phyloP scores from a whole-genome alignment of 2,329 filamentous ascomycete genomes.

The Coniochaeta sp. region DNA sequence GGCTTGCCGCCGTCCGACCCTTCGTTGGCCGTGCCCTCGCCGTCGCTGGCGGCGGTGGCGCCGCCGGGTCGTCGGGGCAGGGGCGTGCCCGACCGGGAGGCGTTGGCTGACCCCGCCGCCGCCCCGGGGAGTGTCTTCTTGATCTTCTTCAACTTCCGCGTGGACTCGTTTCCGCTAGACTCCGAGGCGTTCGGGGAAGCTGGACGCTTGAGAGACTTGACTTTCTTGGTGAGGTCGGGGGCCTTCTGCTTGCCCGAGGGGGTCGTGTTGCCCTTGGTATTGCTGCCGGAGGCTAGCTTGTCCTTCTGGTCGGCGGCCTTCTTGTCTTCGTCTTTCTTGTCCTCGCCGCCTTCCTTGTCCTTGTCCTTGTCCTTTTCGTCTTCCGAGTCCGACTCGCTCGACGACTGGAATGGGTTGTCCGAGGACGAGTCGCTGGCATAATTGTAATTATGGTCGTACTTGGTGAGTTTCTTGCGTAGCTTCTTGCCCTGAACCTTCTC shows the following conservation, averaged over 20 bases:
- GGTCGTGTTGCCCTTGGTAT: constrained; percentile 61
- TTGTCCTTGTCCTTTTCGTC: constrained; percentile 41
- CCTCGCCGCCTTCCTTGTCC: constrained; percentile 56
- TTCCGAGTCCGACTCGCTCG: constrained; percentile 2
- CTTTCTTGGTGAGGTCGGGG: constrained; percentile 42
- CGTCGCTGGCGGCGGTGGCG: constrained; percentile 57
- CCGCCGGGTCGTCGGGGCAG: constrained; percentile 33
- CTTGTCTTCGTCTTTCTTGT: constrained; percentile 52
- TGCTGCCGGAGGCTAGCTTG: constrained; percentile 45
- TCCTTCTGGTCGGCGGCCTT: constrained; percentile 25
- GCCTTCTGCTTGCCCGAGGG: constrained; percentile 40
- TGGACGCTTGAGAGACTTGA: constrained; percentile 67
- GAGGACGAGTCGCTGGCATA: constrained; percentile 71
- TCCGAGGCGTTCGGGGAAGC: constrained; percentile 85
- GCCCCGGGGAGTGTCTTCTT: constrained; percentile 49
- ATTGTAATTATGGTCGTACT: constrained; percentile 77
- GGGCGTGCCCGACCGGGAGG: constrained; percentile 49
- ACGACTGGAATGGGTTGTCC: constrained; percentile 28
- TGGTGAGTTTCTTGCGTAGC: constrained; percentile 72
- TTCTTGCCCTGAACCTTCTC: constrained; percentile 67
- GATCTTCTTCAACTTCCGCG: constrained; percentile 67
- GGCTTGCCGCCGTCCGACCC: constrained; percentile 47
- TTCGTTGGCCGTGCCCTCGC: constrained; percentile 62
- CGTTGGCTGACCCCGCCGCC: constrained; percentile 31
- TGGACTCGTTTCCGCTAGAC: constrained; percentile 84